Percentiles rank a stretch among this genome's conserved stretches.
Evolutionary conservation across 2,329 filamentous ascomycete species (phyloP).

Genomic region (Fusarium newnesense): DNA sequence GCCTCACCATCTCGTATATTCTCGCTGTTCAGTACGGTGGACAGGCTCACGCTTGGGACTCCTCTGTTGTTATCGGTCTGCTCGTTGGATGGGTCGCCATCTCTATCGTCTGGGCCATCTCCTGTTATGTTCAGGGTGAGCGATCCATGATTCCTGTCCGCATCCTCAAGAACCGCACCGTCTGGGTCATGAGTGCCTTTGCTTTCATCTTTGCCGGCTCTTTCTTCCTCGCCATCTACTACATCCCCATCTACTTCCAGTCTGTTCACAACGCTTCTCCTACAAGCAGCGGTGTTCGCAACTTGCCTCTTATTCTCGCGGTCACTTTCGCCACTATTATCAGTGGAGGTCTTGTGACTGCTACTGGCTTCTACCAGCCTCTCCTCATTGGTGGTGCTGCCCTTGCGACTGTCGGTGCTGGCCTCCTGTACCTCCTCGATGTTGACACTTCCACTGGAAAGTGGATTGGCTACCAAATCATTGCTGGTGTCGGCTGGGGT

Average conservation of each 20-base stretch:
- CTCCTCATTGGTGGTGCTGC: constrained; percentile 58
- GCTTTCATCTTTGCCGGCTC: constrained; percentile 56
- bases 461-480: constrained; percentile 65
- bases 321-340: constrained; percentile 55
- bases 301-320: constrained; percentile 58
- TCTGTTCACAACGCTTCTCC: constrained; percentile 54
- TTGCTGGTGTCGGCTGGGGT: constrained; percentile 61
- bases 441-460: constrained; percentile 51
- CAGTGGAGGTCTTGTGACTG: constrained; percentile 53
- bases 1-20: constrained; percentile 55
- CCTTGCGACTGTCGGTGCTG: constrained; percentile 56
- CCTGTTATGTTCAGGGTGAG: constrained; percentile 57
- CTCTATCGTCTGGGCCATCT: constrained; percentile 47
- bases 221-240: constrained; percentile 59
- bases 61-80: constrained; percentile 54
- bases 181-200: constrained; percentile 51
- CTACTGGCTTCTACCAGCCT: constrained; percentile 55
- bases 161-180: constrained; percentile 52
- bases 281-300: constrained; percentile 55
- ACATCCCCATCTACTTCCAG: constrained; percentile 60
- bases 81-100: constrained; percentile 54
- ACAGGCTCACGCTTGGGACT: constrained; percentile 55
- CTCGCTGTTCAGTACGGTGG: constrained; percentile 62
- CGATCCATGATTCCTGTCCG: constrained; percentile 55
- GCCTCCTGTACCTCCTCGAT: constrained; percentile 56